phyloP scores from a whole-genome alignment of 2,329 filamentous ascomycete genomes.

The Lojkania enalia region DNA sequence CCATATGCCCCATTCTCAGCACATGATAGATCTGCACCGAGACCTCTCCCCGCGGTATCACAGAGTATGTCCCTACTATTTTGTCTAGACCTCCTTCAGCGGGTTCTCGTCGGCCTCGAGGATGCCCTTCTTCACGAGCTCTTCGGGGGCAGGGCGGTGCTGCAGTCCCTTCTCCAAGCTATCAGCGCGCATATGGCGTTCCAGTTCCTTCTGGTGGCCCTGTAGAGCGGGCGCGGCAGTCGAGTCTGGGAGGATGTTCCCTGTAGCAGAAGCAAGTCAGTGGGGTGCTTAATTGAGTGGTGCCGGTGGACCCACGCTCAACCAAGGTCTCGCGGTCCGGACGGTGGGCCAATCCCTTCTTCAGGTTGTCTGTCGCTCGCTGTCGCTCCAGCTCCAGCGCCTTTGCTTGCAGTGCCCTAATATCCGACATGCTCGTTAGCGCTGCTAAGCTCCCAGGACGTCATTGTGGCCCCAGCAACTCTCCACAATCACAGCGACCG shows the following conservation, averaged over 20 bases:
- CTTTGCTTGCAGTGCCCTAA: constrained; percentile 63
- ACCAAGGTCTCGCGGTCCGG: constrained; percentile 75
- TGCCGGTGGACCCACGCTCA: constrained; percentile 63
- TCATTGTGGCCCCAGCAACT: too few species aligned
- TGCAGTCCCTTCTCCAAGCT: constrained; percentile 85
- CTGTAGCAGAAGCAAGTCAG: constrained; percentile 50
- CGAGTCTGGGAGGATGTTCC: constrained; percentile 83
- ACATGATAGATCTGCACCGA: too few species aligned
- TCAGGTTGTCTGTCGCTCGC: constrained; percentile 63
- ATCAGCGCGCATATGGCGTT: constrained; percentile 86
- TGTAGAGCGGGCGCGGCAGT: constrained; percentile 77
- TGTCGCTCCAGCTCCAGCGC: constrained; percentile 68
- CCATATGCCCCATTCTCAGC: constrained; percentile 10
- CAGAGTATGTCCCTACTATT: background rate
- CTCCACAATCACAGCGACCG: too few species aligned
- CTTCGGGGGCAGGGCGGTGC: constrained; percentile 73
- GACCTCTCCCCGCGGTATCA: background rate
- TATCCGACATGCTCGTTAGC: too few species aligned
- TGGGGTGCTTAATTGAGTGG: background rate
- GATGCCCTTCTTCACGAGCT: constrained; percentile 78
- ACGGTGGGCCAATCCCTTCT: constrained; percentile 65
- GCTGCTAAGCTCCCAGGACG: too few species aligned
- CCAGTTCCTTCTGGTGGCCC: constrained; percentile 80
- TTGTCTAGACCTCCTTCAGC: constrained; percentile 28
- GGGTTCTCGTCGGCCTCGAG: constrained; percentile 55